Conservation (phyloP, 2,329 filamentous ascomycete genomes). For the Cordyceps cicadae region DNA sequence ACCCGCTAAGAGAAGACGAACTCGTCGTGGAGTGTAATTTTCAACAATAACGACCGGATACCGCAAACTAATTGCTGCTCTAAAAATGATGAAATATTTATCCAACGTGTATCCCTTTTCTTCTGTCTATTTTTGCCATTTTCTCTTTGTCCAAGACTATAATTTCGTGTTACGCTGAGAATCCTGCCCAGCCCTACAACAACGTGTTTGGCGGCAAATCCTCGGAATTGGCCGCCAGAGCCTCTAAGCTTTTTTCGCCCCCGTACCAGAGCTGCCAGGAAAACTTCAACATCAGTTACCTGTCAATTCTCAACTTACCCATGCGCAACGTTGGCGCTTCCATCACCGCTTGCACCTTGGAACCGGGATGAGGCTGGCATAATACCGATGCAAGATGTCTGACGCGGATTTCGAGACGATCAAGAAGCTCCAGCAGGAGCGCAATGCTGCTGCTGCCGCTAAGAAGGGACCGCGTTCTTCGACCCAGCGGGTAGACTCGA, state of each 20-base stretch:
- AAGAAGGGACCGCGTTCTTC: conserved; percentile 75
- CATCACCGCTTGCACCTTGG: conserved; percentile 28
- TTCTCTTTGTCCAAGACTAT: neutral
- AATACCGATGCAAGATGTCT: conserved; percentile 47
- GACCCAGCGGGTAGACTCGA: conserved; percentile 77
- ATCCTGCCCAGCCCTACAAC: neutral
- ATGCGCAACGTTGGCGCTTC: conserved; percentile 30
- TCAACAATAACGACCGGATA: neutral
- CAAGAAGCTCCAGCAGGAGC: conserved; percentile 83
- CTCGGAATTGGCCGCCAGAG: neutral
- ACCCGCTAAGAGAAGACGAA: conserved; percentile 7
- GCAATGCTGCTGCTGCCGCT: conserved; percentile 67
- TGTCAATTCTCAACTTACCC: conserved; percentile 21
- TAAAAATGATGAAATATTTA: neutral
- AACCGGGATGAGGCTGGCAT: conserved; percentile 34
- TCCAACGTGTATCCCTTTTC: neutral
- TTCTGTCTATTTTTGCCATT: neutral
- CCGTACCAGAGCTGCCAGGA: conserved; percentile 13
- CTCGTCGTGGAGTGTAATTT: neutral
- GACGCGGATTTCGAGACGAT: conserved; percentile 82
- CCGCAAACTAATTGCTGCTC: neutral
- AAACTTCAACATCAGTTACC: conserved; percentile 22
- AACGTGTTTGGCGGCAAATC: conserved; percentile 5
- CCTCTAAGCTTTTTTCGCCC: conserved; percentile 22
- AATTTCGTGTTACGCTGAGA: neutral